Conservation (phyloP, 352 stramenopile genomes). For the Globisporangium barbulae region DNA sequence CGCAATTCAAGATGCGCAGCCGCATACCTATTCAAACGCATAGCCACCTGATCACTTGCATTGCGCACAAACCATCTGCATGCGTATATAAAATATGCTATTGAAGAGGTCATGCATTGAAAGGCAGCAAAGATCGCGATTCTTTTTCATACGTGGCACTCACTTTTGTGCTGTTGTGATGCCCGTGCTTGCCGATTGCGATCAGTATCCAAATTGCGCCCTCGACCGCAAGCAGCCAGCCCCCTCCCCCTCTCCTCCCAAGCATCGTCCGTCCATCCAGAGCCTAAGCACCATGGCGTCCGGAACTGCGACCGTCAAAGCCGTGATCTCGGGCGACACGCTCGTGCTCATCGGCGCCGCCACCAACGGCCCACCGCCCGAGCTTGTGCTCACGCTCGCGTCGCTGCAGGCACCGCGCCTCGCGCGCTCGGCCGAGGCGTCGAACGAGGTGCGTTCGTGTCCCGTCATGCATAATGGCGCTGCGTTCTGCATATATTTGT, state of each 20-base stretch:
- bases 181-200: not conserved
- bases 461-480: not conserved
- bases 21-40: not conserved
- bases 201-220: slow-evolving; percentile 11
- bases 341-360: slow-evolving; percentile 93
- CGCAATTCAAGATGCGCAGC: not conserved
- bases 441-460: slow-evolving; percentile 38
- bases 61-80: not conserved
- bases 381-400: slow-evolving; percentile 96
- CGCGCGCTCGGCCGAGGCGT: slow-evolving; percentile 61
- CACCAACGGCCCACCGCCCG: slow-evolving; percentile 84
- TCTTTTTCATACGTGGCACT: slow-evolving; percentile 5
- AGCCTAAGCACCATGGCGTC: slow-evolving; percentile 51
- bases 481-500: not conserved
- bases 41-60: not conserved
- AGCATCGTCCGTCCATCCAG: not conserved
- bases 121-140: not conserved
- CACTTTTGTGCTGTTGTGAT: not conserved
- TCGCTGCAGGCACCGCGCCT: slow-evolving; percentile 93
- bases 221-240: not conserved
- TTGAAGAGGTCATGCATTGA: not conserved
- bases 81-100: not conserved
- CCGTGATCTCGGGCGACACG: slow-evolving; percentile 97
- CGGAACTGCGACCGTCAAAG: slow-evolving; percentile 94
- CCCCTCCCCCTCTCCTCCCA: slow-evolving; percentile 1